phyloP scores from a whole-genome alignment of 1,139 yeast genomes.

The Blastobotrys indianensis region DNA sequence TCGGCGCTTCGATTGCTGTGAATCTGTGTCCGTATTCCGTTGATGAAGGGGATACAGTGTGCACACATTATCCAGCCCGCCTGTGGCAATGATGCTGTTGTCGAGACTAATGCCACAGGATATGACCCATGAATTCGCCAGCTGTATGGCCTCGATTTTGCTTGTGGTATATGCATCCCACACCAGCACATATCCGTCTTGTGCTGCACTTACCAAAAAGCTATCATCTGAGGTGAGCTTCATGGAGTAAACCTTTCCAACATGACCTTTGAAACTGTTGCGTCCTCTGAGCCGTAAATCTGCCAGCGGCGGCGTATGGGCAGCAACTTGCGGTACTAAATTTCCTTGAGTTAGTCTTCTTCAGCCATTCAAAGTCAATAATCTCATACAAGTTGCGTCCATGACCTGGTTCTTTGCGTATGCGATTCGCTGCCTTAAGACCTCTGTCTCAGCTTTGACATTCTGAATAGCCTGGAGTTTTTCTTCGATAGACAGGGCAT shows the following conservation, averaged over 20 bases:
- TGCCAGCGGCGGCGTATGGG: slow-evolving; percentile 18
- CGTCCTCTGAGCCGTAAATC: slow-evolving; percentile 12
- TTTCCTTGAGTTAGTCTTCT: background rate
- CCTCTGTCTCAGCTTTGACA: slow-evolving; percentile 22
- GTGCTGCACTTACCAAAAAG: slow-evolving; percentile 65
- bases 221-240: slow-evolving; percentile 63
- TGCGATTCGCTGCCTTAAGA: slow-evolving; percentile 19
- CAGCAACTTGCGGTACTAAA: slow-evolving; percentile 18
- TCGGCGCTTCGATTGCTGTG: slow-evolving; percentile 3
- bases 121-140: slow-evolving; percentile 65
- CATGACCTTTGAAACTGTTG: slow-evolving; percentile 59
- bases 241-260: slow-evolving; percentile 62
- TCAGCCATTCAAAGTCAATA: background rate
- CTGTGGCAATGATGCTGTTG: slow-evolving; percentile 64
- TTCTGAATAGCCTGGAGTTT: slow-evolving; percentile 17
- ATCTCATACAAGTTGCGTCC: slow-evolving; percentile 20
- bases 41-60: slow-evolving; percentile 53
- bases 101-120: slow-evolving; percentile 69
- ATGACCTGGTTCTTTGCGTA: slow-evolving; percentile 16
- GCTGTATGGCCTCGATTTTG: slow-evolving; percentile 58
- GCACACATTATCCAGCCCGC: slow-evolving; percentile 76
- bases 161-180: slow-evolving; percentile 79
- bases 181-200: slow-evolving; percentile 77
- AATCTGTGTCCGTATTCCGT: background rate
- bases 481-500: slow-evolving; percentile 13